Base-by-base conservation (phyloP, 163 green algal genomes). In the Coccomyxa subellipsoidea region DNA sequence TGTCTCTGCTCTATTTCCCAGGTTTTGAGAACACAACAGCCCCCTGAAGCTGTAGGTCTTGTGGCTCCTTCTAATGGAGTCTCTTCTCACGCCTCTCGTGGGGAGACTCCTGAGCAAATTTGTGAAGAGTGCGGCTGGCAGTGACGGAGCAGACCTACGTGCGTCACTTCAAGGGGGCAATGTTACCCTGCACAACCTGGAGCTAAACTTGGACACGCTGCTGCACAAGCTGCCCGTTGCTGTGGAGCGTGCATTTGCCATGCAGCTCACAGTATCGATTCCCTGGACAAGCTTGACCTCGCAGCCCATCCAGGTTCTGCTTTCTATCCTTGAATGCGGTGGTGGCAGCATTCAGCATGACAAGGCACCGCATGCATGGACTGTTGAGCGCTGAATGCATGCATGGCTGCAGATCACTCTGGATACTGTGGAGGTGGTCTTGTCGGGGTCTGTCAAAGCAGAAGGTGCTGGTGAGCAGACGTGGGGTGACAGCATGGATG, bases 121-220 rank as follows among this genome's bases (percentile, higher is more conserved):
- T 27, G 85, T 93, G 21, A 89, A 87, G 69, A 84, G 29, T 31
- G 86, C 85, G 18, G 83, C 80, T 7, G 87, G 87, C 5, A 73
- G 82, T 12, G 37, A 77, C 25, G 86, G 83, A 36, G 83, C 79
- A 7, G 59, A 87, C 34, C 80, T 93, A 23, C 73, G 85, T 15
- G 86, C 86, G 0, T 85, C 82, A 0, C 84, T 90, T 38, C 85
- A 84, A 21, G 80, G 85, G 5, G 85, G 86, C 32, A 82, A 73
- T 8, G 72, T 92, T 36, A 75, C 86, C 0, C 77, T 93, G 69
- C 86, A 90, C 59, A 87, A 92, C 73, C 84, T 93, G 53, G 89
- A 93, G 83, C 84, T 93, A 2, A 85, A 91, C 47, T 40, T 93
- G 34, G 84, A 88, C 5, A 34, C 76, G 15, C 38, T 91, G n/a